These are phyloP conservation scores for Ensete ventricosum DNA, from an alignment of 176 grass and related monocot genomes.

Conservation along the genomic window DNA sequence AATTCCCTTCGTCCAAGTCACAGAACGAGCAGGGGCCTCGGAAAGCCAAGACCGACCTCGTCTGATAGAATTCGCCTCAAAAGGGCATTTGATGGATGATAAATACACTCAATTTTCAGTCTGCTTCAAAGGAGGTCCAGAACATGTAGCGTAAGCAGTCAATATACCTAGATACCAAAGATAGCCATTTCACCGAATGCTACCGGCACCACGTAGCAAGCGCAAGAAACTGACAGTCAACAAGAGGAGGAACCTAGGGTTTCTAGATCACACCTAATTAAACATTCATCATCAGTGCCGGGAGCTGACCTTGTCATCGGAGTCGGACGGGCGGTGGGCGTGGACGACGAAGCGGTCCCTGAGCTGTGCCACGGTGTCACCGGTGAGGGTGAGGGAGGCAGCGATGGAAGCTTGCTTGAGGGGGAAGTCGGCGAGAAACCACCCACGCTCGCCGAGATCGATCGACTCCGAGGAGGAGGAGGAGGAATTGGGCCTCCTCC, in stretches of 20 bases:
- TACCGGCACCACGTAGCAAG: too few relatives aligned
- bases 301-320: constrained; percentile 47
- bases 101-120: not conserved
- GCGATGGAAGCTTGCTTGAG: constrained; percentile 70
- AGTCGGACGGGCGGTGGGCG: constrained; percentile 20
- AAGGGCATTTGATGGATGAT: not conserved
- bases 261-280: not conserved
- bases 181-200: not conserved
- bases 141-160: not conserved
- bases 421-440: constrained; percentile 51
- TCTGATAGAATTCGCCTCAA: not conserved
- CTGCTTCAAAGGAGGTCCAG: not conserved
- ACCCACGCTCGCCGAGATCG: constrained; percentile 16
- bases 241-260: not conserved
- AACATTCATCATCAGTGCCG: not conserved
- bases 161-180: not conserved
- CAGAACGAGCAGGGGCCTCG: not conserved
- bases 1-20: not conserved
- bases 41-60: not conserved
- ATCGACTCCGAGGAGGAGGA: constrained; percentile 72
- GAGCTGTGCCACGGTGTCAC: constrained; percentile 86
- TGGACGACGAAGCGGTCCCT: constrained; percentile 37
- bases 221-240: too few relatives aligned
- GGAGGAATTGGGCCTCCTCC: constrained; percentile 17
- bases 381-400: constrained; percentile 69